A percentile compares a stretch with the other conserved stretches of the same genome.
Conservation (phyloP, 2,329 filamentous ascomycete species). For the Fusarium mexicanum region DNA sequence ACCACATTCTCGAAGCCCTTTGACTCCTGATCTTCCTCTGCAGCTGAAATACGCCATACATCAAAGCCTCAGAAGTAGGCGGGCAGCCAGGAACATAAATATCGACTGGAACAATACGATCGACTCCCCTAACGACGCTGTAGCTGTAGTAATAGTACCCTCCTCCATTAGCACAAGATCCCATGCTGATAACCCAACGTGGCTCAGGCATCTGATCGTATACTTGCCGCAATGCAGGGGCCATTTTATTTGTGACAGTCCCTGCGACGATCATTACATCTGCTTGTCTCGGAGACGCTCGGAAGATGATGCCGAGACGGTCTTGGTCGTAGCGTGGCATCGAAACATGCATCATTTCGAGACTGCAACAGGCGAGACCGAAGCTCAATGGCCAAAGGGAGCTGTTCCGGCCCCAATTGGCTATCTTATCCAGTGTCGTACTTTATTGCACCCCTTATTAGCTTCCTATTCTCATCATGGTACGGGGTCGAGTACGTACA, state of each 20-base stretch:
- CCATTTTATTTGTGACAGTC: constrained; percentile 76
- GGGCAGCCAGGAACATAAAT: constrained; percentile 74
- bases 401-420: constrained; percentile 67
- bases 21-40: constrained; percentile 73
- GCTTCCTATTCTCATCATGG: accelerated
- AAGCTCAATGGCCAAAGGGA: constrained; percentile 71
- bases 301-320: constrained; percentile 72
- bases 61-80: constrained; percentile 58
- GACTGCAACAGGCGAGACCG: constrained; percentile 69
- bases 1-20: constrained; percentile 60
- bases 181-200: constrained; percentile 73
- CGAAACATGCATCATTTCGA: constrained; percentile 73
- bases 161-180: constrained; percentile 75
- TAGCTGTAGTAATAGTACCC: constrained; percentile 82
- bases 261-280: constrained; percentile 75
- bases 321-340: constrained; percentile 72
- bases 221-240: constrained; percentile 68
- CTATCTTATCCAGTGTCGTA: constrained; percentile 62
- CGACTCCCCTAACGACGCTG: constrained; percentile 70
- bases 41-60: constrained; percentile 71
- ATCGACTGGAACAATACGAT: constrained; percentile 73
- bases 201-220: constrained; percentile 77
- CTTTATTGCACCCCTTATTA: constrained; percentile 39
- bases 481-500: neutral
- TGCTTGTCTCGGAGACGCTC: constrained; percentile 70